These are phyloP conservation scores for Globisporangium acanthophoron DNA, from an alignment of 352 stramenopile species.

Conservation along the genomic window DNA sequence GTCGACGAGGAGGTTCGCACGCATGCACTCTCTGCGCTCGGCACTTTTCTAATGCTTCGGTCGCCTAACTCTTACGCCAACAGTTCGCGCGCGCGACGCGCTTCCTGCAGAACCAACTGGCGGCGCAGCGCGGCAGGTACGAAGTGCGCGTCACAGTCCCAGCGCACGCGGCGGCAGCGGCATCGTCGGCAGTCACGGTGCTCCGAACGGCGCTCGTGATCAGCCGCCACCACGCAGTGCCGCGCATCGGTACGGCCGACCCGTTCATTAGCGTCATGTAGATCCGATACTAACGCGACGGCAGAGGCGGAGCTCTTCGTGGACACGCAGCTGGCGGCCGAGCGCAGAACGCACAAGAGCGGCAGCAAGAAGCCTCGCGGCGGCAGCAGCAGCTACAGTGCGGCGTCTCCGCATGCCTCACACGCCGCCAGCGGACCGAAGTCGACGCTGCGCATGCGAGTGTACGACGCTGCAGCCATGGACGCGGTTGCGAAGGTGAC, in stretches of 20 bases:
- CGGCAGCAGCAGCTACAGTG: conserved; percentile 14
- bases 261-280: background rate
- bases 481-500: conserved; percentile 31
- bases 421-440: background rate
- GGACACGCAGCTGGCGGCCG: conserved; percentile 24
- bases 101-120: conserved; percentile 36
- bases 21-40: background rate
- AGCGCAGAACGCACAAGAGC: conserved; percentile 7
- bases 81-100: conserved; percentile 50
- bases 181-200: background rate
- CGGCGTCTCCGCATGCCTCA: background rate
- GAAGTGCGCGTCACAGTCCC: conserved; percentile 34
- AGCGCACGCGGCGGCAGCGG: conserved; percentile 7
- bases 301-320: conserved; percentile 48
- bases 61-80: no score
- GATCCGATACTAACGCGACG: no score
- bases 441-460: conserved; percentile 26
- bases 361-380: conserved; percentile 1
- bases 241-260: conserved; percentile 39
- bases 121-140: conserved; percentile 25
- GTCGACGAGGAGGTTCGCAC: conserved; percentile 36
- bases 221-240: conserved; percentile 40
- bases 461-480: conserved; percentile 38
- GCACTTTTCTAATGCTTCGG: no score
- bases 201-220: conserved; percentile 42